Conservation (phyloP, 805 yeast genomes). For the Starmerella stellata region DNA sequence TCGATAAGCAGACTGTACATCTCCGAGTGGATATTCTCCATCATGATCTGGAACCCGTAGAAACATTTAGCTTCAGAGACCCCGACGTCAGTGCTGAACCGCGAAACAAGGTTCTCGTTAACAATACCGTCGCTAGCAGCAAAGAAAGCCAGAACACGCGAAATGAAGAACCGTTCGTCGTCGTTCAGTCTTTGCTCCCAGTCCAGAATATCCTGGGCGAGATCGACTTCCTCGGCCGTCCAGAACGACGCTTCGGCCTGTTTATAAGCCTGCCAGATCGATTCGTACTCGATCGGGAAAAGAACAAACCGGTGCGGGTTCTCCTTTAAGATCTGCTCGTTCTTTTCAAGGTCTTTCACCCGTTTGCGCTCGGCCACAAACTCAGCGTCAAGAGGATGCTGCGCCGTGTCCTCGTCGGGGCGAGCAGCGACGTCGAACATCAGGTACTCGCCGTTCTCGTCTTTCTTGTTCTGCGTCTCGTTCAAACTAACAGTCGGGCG, state of each 20-base stretch:
- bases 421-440: slow-evolving; percentile 15
- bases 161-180: slow-evolving; percentile 80
- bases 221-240: slow-evolving; percentile 98
- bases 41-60: slow-evolving; percentile 98
- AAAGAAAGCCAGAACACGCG: slow-evolving; percentile 88
- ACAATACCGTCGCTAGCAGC: slow-evolving; percentile 99
- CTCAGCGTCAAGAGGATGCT: slow-evolving; percentile 15
- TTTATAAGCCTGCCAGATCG: slow-evolving; percentile 97
- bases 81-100: slow-evolving; percentile 93
- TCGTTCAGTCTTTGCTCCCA: slow-evolving; percentile 82
- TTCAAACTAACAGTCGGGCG: slow-evolving; percentile 34
- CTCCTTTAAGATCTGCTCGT: slow-evolving; percentile 74
- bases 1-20: slow-evolving; percentile 90
- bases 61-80: slow-evolving; percentile 95
- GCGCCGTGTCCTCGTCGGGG: slow-evolving; percentile 6
- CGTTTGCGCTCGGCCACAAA: slow-evolving; percentile 22
- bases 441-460: slow-evolving; percentile 1
- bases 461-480: slow-evolving; percentile 1
- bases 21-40: slow-evolving; percentile 97
- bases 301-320: slow-evolving; percentile 78
- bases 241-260: slow-evolving; percentile 98
- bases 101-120: slow-evolving; percentile 91
- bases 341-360: slow-evolving; percentile 58
- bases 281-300: slow-evolving; percentile 92
- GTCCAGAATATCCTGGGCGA: slow-evolving; percentile 76